Evolutionary conservation across 2,329 filamentous ascomycete genomes (phyloP), one percentile per base, ranked within the genome.

Genomic region (Clarireedia hainanense): DNA sequence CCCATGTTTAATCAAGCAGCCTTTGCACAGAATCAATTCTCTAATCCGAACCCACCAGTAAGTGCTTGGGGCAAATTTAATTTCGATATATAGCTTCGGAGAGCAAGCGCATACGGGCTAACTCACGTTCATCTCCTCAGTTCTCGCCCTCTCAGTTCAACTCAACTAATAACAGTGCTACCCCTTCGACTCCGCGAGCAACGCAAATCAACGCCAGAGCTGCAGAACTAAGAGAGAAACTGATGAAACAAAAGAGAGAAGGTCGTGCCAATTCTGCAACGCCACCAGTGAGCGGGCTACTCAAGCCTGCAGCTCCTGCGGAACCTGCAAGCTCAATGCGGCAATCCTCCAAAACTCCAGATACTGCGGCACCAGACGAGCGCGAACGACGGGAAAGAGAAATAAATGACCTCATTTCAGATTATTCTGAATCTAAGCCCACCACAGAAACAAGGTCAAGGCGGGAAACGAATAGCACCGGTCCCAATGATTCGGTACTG

Each of bases 191-290:
- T 24, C 62, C 58, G 30, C 59, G 60, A 56, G 56, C 60, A 30
- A 56, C 59, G n/a, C 60, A 64, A 39, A 61, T 68, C 27, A 65
- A 61, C 52, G 61, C 62, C 14, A 61, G 65, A 61, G 67, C 67
- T 23, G 65, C 63, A 43, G 64, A 69, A 60, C 49, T 70, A 30
- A 70, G 67, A 47, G 67, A 65, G 42, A 53, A 65, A 54, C 53
- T 70, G 26, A 47, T 69, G 47, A 67, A 61, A 49, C 47, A 48
- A 37, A 57, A 58, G 48, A 60, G 57, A 58, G 59, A 61, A 58
- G 58, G 56, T 34, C 57, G 62, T 56, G 59, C 54, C 24, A 58
- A 46, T 42, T 64, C 64, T 55, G 60, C 60, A 40, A 63, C 64
- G 15, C 62, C 65, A 55, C 62, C 65, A 56, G 54, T 47, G 34